Evolutionary conservation across 2,329 filamentous ascomycete species (phyloP).

Genomic region (Acrodontium crateriforme): DNA sequence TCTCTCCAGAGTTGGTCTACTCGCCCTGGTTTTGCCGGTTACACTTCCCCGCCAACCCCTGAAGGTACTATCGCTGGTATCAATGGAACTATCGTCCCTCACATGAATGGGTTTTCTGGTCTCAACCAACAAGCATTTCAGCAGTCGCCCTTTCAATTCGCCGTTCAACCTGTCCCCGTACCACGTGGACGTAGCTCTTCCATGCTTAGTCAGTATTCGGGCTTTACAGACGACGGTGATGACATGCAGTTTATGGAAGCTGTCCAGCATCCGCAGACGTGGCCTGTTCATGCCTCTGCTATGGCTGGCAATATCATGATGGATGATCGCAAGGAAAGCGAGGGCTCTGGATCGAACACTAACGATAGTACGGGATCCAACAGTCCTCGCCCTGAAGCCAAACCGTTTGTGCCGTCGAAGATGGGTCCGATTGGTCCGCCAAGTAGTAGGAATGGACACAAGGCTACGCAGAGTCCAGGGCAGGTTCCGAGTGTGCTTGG

Average conservation of each 20-base stretch:
- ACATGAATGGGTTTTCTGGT: conserved; percentile 11
- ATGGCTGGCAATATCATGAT: conserved; percentile 3
- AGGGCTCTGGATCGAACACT: conserved; percentile 13
- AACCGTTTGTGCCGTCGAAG: conserved; percentile 16
- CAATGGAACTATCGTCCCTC: conserved; percentile 12
- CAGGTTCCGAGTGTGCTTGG: conserved; percentile 7
- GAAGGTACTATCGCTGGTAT: conserved; percentile 45
- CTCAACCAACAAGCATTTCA: conserved; percentile 10
- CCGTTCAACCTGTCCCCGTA: conserved; percentile 3
- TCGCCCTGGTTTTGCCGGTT: conserved; percentile 10
- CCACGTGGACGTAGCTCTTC: conserved; percentile 36
- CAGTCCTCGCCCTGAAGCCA: conserved; percentile 20
- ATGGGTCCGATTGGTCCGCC: conserved; percentile 16
- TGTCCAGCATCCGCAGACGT: conserved; percentile 10
- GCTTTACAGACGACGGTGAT: conserved; percentile 32
- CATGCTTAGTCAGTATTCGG: conserved; percentile 38
- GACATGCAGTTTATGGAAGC: conserved; percentile 15
- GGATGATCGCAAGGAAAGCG: conserved; percentile 9
- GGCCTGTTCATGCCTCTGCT: conserved; percentile 9
- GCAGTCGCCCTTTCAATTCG: conserved; percentile 14
- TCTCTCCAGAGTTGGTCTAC: conserved; percentile 16
- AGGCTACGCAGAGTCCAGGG: conserved; percentile 11
- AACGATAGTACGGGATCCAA: conserved; percentile 19
- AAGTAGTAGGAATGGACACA: conserved; percentile 9
- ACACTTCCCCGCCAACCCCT: conserved; percentile 39